Evolutionary conservation across 2,329 filamentous ascomycete genomes (phyloP), one percentile per base, ranked within the genome.

Genomic region (Dothidotthia symphoricarpi): DNA sequence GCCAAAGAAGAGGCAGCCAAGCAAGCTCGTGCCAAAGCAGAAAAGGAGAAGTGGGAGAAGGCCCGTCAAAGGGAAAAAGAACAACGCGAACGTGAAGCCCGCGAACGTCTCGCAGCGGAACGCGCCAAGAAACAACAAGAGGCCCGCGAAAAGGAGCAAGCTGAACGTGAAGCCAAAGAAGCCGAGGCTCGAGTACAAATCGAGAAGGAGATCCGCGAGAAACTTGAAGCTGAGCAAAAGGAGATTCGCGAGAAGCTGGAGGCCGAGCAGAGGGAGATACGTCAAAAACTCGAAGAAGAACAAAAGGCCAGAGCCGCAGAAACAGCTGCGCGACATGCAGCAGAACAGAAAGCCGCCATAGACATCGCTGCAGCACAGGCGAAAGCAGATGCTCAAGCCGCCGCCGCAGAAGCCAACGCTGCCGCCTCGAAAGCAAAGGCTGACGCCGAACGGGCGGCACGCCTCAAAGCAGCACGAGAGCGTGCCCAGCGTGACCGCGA

Each of bases 31-130:
- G 71, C 68, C 22, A 68, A 71, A 43, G 70, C 69, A 12, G 72
- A 75, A 45, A 75, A 74, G 55, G 67, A 72, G 45, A 74, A 73
- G 47, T 75, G 72, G 72, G 72, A 75, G 55, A 71, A 73, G 56
- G 66, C 67, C 47, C 66, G 72, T 8, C 67, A 71, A 27, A 62
- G 72, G 19, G 72, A 75, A 44, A 69, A 69, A 39, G 72, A 75
- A 44, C 61, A 69, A 29, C 69, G 72, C 4, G 72, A 77, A 47
- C 63, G 70, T 19, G 71, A 74, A 45, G 70, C 70, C 4, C 56
- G 72, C 37, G 71, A 75, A 54, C 66, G 70, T 6, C 63, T 72
- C 24, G 70, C 69, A 11, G 67, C 65, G 31, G 67, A 68, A 37
- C 55, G 58, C 27, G 51, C 57, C 1, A 64, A 67, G 31, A 66